Evolutionary conservation across 164 flowering plant genomes (phyloP), one percentile per base, ranked within the genome.

Genomic region (Buxus sempervirens): DNA sequence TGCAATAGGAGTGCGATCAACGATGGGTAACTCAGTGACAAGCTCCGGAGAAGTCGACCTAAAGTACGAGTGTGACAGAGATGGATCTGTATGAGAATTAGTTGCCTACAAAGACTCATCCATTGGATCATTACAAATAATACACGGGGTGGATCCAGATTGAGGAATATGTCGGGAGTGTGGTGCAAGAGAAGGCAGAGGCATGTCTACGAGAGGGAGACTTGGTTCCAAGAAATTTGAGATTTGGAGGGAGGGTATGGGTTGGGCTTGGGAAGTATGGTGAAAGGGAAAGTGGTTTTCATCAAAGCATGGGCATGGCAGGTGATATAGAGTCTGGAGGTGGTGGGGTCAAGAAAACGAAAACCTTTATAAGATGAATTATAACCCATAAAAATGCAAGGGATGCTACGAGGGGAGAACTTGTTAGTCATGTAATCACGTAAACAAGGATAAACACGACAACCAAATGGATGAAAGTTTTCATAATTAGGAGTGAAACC

Each of bases 401-500:
- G 42, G 0, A 22, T 13, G 36, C 54, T 62, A 32, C 72, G 41
- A 0, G 60, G 72, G 25, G 60, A 51, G 28, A 69, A 62, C 22
- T 61, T 69, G 21, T 69, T n/a, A 27, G 66, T 16, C 4, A 14
- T 24, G 28, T 69, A 69, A 36, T 25, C 66, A 51, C 72, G 51
- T 24, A 69, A 54, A 53, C 54, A 69, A n/a, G 54, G 72, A 54
- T 69, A 69, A 1, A 51, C 66, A 0, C 13, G 9, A 51, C 60
- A 69, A n/a, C 60, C 66, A 21, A 69, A 69, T 4, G 66, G 51
- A 54, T 24, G 65, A 28, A 69, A 62, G 23, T 53, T n/a, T n/a
- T 18, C 60, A 65, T 54, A 65, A 65, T 69, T 42, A 15, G 58
- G 66, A 27, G 27, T 5, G 9, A 2, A 19, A 54, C 42, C 59